Evolutionary conservation across 2,329 filamentous ascomycete species (phyloP).

Genomic region (Chrysoporthe deuterocubensis): DNA sequence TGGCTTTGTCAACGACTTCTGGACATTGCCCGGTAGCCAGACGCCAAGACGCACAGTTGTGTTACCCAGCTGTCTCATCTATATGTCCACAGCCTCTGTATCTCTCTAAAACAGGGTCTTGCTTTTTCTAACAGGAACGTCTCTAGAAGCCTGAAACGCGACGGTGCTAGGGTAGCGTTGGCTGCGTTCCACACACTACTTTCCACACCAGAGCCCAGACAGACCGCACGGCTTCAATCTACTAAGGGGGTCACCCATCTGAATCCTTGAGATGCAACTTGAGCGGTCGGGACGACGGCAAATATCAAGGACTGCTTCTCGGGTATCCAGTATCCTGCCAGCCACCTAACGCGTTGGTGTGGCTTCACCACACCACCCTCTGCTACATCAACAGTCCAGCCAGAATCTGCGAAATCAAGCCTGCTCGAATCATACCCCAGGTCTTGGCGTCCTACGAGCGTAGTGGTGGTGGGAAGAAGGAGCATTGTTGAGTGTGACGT

Average conservation of each 20-base stretch:
- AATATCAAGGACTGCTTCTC: background rate
- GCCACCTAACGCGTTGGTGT: background rate
- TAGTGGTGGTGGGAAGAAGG: background rate
- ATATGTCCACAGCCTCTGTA: background rate
- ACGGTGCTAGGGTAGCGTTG: too few species aligned
- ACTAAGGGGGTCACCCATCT: too few species aligned
- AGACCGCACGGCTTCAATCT: too few species aligned
- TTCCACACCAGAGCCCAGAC: too few species aligned
- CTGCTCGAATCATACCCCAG: background rate
- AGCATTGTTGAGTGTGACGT: slow-evolving; percentile 2
- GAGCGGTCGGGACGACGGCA: background rate
- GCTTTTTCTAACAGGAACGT: background rate
- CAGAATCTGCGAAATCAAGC: background rate
- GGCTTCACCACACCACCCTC: background rate
- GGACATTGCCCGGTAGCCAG: background rate
- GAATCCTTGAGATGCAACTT: background rate
- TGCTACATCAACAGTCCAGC: background rate
- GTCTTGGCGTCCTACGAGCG: background rate
- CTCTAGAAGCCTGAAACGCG: background rate
- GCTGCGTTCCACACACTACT: too few species aligned
- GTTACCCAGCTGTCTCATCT: background rate
- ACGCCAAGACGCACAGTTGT: background rate
- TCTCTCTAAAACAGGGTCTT: too few species aligned
- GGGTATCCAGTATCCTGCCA: too few species aligned
- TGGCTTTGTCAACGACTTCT: too few species aligned